Evolutionary conservation across 164 flowering plant species (phyloP), one percentile per base, ranked within the genome.

Genomic region (Taxillus chinensis): DNA sequence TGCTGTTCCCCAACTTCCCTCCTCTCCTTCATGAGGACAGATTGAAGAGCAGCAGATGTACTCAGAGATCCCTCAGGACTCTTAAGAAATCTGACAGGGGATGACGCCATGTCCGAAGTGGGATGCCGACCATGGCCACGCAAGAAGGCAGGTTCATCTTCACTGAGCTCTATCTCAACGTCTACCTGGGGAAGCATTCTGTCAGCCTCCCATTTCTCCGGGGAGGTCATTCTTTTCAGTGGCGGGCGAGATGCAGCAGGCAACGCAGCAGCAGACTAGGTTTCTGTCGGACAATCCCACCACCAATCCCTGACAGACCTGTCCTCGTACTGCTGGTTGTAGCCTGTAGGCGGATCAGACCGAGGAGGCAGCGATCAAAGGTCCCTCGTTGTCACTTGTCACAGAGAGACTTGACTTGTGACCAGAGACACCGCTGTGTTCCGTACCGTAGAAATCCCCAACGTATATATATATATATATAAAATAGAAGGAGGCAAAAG

Each of bases 191-290:
- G 95, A 4, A 86, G 58, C 72, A 83, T 3, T 12, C 90, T 92
- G 71, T 87, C 89, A 27, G 90, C 93, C 68, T 92, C 98, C 98
- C 98, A 92, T 69, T 17, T 84, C 77, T 92, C 98, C 0, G 96
- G 98, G 5, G 98, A 89, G 63, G 92, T 92, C 98, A 87, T 87
- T 59, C 90, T 71, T 75, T 89, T 92, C 80, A 84, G 66, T 0
- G 98, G 96, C 12, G 92, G 72, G 7, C 91, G 74, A 0, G 95
- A 86, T 13, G 90, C 78, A 52, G 90, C 78, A 52, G 57, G 27
- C 27, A 27, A 27, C 27, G 27, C 27, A 27, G 27, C 27, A 27
- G 27, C 27, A 27, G 27, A n/a, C 57, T 2, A 38, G 64, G 76
- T 58, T 82, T 81, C 64, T 87, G 95, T 54, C 87, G 95, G 42